Evolutionary conservation across 2,329 filamentous ascomycete species (phyloP), one percentile per base, ranked within the genome.

Genomic region (Aspergillus sp.): DNA sequence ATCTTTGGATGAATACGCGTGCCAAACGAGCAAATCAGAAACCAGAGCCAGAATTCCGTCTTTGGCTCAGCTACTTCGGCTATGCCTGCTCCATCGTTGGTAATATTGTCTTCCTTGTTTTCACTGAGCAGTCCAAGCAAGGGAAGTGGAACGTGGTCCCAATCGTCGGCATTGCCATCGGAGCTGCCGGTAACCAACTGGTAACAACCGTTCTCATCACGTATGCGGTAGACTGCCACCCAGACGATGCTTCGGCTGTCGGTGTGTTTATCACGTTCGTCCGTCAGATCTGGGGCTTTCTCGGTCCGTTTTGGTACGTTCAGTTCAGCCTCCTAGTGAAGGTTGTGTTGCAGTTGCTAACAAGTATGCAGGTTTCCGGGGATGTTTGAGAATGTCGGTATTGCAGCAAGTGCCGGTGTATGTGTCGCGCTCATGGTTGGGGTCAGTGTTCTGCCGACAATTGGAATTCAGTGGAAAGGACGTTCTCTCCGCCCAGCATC

Each of bases 181-280:
- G 76, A 0, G 80, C 79, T 0, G 81, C 76, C 4, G 85, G 85
- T 1, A 87, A 86, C 62, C 85, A 87, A 68, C 80, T 88, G 31
- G 78, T 87, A 23, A 87, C 85, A 2, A 87, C 85, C 0, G 81
- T 87, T 1, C 69, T 86, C 57, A 81, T 86, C 54, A 88, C 85
- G 0, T 88, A 73, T 66, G 81, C 84, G 0, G 79, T 88, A 3
- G 85, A 87, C 65, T 84, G 82, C 64, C 82, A 84, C 64, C 78
- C 76, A 0, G 74, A 82, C 39, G 80, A 87, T 55, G 78, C 83
- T 1, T 81, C 79, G 2, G 81, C 79, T 52, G 77, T 87, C n/a
- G 85, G 85, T 15, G 84, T 87, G 0, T 86, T 86, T 60, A 79
- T 87, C 66, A 85, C 79, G 3, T 79, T 87, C 62, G 78, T 87